Conservation (phyloP, 1,284 basidiomycete genomes). For the Boletus sp. region DNA sequence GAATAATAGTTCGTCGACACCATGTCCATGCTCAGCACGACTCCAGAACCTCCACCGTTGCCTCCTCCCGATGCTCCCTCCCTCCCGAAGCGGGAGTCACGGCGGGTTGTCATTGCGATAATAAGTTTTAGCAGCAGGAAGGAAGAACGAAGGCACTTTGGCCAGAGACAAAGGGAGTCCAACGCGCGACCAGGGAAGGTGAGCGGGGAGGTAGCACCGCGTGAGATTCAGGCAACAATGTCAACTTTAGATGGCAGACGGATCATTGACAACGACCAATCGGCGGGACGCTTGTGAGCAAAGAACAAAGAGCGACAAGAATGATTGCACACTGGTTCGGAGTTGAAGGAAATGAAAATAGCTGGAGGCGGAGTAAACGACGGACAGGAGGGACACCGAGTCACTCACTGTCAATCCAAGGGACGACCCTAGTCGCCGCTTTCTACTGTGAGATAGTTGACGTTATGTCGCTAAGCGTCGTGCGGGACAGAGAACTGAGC, state of each 20-base stretch:
- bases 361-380: neutral
- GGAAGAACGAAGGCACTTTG: neutral
- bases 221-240: constrained; percentile 28
- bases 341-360: constrained; percentile 1
- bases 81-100: constrained; percentile 10
- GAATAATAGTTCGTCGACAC: constrained; percentile 53
- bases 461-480: constrained; percentile 22
- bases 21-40: constrained; percentile 56
- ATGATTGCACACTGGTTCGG: constrained; percentile 4
- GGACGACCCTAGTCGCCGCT: constrained; percentile 3
- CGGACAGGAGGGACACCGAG: constrained; percentile 15
- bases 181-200: constrained; percentile 3
- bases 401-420: constrained; percentile 15
- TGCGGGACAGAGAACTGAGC: neutral
- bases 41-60: constrained; percentile 47
- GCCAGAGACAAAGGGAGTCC: neutral
- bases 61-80: constrained; percentile 38
- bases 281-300: neutral
- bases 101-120: constrained; percentile 19
- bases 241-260: constrained; percentile 3
- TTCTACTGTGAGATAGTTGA: constrained; percentile 15
- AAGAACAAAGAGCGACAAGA: constrained; percentile 3
- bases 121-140: neutral
- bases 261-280: constrained; percentile 21
- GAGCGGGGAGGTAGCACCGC: constrained; percentile 20